Evolutionary conservation across 495 filamentous ascomycete species (phyloP).

Genomic region (Antarctomyces pellizariae): DNA sequence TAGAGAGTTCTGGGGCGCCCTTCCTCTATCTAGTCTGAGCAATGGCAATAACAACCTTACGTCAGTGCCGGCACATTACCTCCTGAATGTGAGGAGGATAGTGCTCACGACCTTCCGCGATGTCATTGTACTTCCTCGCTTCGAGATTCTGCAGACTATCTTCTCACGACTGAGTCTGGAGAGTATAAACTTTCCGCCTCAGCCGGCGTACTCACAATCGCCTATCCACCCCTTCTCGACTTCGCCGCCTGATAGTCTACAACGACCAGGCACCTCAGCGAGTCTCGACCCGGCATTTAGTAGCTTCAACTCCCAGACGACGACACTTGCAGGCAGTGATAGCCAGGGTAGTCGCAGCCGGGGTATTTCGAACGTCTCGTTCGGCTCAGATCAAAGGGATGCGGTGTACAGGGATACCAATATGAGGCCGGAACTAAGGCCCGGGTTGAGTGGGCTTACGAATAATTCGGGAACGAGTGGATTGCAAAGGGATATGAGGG

Average conservation of each 20-base stretch:
- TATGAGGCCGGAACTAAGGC: too few species aligned
- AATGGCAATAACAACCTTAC: conserved; percentile 13
- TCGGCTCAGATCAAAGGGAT: conserved; percentile 22
- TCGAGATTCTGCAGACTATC: conserved; percentile 64
- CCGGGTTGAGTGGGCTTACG: too few species aligned
- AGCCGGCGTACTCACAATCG: conserved; percentile 2
- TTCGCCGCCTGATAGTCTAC: too few species aligned
- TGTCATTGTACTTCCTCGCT: conserved; percentile 60
- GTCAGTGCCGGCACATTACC: conserved; percentile 10
- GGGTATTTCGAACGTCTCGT: conserved; percentile 75
- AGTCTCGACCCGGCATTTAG: conserved; percentile 45
- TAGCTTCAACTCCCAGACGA: conserved; percentile 53
- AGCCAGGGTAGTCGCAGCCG: conserved; percentile 30
- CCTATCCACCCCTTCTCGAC: too few species aligned
- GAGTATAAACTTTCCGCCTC: conserved; percentile 3
- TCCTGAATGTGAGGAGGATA: conserved; percentile 72
- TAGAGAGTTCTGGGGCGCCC: conserved; percentile 65
- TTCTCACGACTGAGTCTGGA: conserved; percentile 84
- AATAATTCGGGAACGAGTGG: too few species aligned
- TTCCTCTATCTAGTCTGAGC: conserved; percentile 11
- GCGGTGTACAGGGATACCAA: too few species aligned
- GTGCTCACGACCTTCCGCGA: conserved; percentile 82
- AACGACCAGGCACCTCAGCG: conserved; percentile 44
- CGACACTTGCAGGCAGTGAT: conserved; percentile 38
- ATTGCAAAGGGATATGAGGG: too few species aligned